Evolutionary conservation across 1,139 yeast species (phyloP).

Genomic region (Hyphopichia fennica): DNA sequence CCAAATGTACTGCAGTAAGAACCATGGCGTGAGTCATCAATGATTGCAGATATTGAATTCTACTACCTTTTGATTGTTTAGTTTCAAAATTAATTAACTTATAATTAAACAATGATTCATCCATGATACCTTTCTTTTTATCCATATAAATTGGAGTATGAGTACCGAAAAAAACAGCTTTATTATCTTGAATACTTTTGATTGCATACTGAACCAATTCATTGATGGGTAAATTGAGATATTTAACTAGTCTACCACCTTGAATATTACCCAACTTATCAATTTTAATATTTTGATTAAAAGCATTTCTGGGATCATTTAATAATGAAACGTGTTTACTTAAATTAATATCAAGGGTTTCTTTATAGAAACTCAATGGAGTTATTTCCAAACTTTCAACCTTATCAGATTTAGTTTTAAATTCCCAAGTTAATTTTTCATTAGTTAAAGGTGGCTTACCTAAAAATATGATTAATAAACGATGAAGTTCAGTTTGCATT

Average conservation of each 20-base stretch:
- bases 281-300: conserved; percentile 14
- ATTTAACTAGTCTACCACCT: conserved; percentile 14
- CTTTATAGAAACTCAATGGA: conserved; percentile 15
- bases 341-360: conserved; percentile 11
- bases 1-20: conserved; percentile 22
- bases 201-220: conserved; percentile 14
- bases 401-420: conserved; percentile 13
- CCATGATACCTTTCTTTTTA: conserved; percentile 18
- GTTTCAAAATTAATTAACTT: conserved; percentile 11
- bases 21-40: conserved; percentile 27
- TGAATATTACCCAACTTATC: conserved; percentile 16
- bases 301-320: conserved; percentile 12
- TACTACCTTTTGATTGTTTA: conserved; percentile 44
- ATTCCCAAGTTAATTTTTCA: conserved; percentile 14
- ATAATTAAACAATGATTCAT: conserved; percentile 15
- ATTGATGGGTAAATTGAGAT: conserved; percentile 14
- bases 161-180: conserved; percentile 17
- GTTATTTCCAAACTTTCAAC: conserved; percentile 10
- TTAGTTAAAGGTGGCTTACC: conserved; percentile 15
- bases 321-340: conserved; percentile 8
- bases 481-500: conserved; percentile 16
- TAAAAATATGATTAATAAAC: conserved; percentile 15
- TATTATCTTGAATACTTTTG: conserved; percentile 11
- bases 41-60: conserved; percentile 57
- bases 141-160: conserved; percentile 19